Conservation (phyloP, 352 stramenopile genomes). For the Aphanomyces astaci region DNA sequence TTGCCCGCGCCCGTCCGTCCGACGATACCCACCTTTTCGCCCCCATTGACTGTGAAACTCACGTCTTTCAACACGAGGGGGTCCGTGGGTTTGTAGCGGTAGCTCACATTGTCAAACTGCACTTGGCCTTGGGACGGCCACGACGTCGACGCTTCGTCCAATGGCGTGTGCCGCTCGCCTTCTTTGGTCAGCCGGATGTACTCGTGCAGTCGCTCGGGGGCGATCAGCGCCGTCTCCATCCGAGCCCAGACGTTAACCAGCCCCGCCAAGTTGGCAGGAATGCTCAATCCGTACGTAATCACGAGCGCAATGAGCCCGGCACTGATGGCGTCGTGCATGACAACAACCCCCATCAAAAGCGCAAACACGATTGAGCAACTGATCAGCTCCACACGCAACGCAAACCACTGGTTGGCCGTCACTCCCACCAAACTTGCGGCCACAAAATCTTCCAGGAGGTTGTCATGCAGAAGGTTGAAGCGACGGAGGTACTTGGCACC, state of each 20-base stretch:
- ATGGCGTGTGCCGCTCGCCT: background rate
- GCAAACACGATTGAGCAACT: constrained; percentile 30
- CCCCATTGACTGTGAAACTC: constrained; percentile 4
- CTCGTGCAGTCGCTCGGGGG: constrained; percentile 80
- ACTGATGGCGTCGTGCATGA: constrained; percentile 1
- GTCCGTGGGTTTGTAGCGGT: constrained; percentile 23
- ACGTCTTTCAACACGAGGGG: constrained; percentile 27
- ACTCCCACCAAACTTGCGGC: constrained; percentile 28
- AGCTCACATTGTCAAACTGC: constrained; percentile 15
- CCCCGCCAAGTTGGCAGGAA: constrained; percentile 49
- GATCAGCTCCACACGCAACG: constrained; percentile 40
- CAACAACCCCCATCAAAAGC: constrained; percentile 26
- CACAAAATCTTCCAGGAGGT: background rate
- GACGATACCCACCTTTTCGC: constrained; percentile 25
- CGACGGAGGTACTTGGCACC: constrained; percentile 3
- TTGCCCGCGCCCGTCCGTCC: constrained; percentile 27
- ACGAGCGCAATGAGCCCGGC: constrained; percentile 6
- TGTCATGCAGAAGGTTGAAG: constrained; percentile 3
- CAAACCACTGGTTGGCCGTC: constrained; percentile 36
- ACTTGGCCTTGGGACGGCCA: constrained; percentile 10
- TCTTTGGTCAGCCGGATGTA: constrained; percentile 49
- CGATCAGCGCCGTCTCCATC: constrained; percentile 72
- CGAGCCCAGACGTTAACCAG: constrained; percentile 78
- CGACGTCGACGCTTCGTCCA: background rate
- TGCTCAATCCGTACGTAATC: constrained; percentile 5